Base-by-base conservation (phyloP, 1,139 yeast species). In the Geotrichum reessii region DNA sequence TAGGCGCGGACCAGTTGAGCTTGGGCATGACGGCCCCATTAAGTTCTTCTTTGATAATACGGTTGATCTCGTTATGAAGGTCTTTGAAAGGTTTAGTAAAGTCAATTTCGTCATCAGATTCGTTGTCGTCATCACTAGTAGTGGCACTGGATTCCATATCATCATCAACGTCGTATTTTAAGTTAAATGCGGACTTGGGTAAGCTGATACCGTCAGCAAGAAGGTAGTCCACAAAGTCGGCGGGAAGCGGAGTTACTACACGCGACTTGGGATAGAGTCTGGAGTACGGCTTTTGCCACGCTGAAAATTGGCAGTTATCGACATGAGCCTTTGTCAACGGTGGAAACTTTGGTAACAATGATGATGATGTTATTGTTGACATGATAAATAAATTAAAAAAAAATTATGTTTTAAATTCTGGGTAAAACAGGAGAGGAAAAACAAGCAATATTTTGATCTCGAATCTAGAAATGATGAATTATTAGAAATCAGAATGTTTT, bases 1-100 rank as follows among this genome's bases (percentile, higher is more conserved):
- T 86, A 1, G 99, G 99, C 1, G 97, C 87, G 0, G 97, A 89
- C 99, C 99, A 93, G 74, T 93, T 93, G 64, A 93, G 76, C 68
- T 93, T 93, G 0, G 98, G 98, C 1, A 89, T 78, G 7, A 91
- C 91, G 1, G 83, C 74, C 0, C 87, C 87, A 67, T 75, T 80
- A 61, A 75, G 67, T 19, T 74, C 79, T 33, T 58, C 61, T 9
- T 8, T 42, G 44, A 77, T 84, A 31, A 76, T 70, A 0, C 67
- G 62, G 42, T 73, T 73, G 25, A 93, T 77, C 56, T 76, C 67
- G 0, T 74, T 67, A 66, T 91, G 95, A 25, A 91, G 74, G 0
- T 79, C 83, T 9, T 73, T 73, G 67, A 91, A 95, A 27, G 91
- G 74, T 0, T 79, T 83, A 8, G 73, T 72, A 66, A 92, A 92